These are phyloP conservation scores for Lipomyces sp. DNA, from an alignment of 805 yeast species.

Conservation along the genomic window DNA sequence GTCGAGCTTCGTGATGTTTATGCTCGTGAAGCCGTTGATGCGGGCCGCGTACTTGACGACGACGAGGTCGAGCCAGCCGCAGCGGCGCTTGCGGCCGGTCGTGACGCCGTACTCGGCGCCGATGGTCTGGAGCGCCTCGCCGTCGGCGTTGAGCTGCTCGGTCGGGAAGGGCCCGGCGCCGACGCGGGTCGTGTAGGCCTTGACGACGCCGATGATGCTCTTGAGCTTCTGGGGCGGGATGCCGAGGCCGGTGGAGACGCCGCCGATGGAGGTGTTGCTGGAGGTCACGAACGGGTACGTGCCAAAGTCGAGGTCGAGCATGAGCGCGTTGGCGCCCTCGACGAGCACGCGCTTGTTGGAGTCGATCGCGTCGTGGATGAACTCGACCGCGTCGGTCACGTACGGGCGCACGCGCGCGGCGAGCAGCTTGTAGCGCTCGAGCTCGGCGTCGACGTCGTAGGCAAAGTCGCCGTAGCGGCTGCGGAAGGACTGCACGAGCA, in stretches of 20 bases:
- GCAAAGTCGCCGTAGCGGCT: slow-evolving; percentile 93
- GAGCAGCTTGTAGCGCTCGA: slow-evolving; percentile 69
- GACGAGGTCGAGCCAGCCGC: slow-evolving; percentile 98
- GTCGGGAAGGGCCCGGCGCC: slow-evolving; percentile 99
- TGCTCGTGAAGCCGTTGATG: slow-evolving; percentile 90
- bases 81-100: slow-evolving; percentile 97
- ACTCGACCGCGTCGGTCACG: slow-evolving; percentile 86
- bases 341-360: slow-evolving; percentile 81
- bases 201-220: slow-evolving; percentile 90
- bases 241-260: slow-evolving; percentile 95
- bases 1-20: slow-evolving; percentile 93
- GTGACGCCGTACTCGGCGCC: slow-evolving; percentile 98
- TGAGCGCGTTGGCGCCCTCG: slow-evolving; percentile 97
- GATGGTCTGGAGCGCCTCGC: slow-evolving; percentile 81
- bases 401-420: slow-evolving; percentile 77
- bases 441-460: slow-evolving; percentile 76
- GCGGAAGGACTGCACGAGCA: slow-evolving; percentile 75
- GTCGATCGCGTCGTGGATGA: slow-evolving; percentile 69
- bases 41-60: slow-evolving; percentile 86
- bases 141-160: slow-evolving; percentile 84
- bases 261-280: slow-evolving; percentile 94
- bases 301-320: slow-evolving; percentile 97
- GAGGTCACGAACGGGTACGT: slow-evolving; percentile 98
- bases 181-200: slow-evolving; percentile 97
- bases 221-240: slow-evolving; percentile 83